Evolutionary conservation across 768 basidiomycete genomes (phyloP), one percentile per base, ranked within the genome.

Genomic region (Paxillus ammoniavirescens): DNA sequence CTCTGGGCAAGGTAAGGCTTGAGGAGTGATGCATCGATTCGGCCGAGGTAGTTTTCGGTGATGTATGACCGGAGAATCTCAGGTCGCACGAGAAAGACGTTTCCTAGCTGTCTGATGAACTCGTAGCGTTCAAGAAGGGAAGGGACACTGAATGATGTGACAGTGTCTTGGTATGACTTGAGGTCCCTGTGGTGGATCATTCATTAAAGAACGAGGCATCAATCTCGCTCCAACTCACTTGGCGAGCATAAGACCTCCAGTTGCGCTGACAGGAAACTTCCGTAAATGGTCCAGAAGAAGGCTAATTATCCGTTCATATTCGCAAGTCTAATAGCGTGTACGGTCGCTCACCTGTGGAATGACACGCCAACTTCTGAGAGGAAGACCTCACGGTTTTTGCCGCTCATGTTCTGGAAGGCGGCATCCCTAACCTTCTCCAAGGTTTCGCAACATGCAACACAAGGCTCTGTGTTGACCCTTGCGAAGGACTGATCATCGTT

Each of bases 401-500:
- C 97, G 47, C 86, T 93, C 60, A 98, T 67, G 59, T 81, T 89
- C 57, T 84, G 81, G 50, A 82, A 82, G 13, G 88, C 87, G 8
- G 79, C 80, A 52, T 93, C 91, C 18, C 87, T 80, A 44, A 96
- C 83, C 61, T 83, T 89, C 58, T 91, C 90, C 47, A 99, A 73
- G 31, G 79, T 80, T 15, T 96, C 93, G 64, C 95, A 96, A 61
- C 90, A 93, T 1, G 83, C 77, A 15, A 85, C 64, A 66, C 94
- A 98, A 0, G 97, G 94, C 58, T 98, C 96, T 0, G 97, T 98
- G 65, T 93, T 97, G 26, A 92, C 92, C 18, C 93, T 77, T 4
- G 93, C 92, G 69, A 98, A 98, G 0, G 94, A 94, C 21, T 94
- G 71, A 61, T 98, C 96, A 64, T 99, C 97, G 61, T 98, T 94